Conservation (phyloP, 106 monocot species). For the Allium fistulosum region DNA sequence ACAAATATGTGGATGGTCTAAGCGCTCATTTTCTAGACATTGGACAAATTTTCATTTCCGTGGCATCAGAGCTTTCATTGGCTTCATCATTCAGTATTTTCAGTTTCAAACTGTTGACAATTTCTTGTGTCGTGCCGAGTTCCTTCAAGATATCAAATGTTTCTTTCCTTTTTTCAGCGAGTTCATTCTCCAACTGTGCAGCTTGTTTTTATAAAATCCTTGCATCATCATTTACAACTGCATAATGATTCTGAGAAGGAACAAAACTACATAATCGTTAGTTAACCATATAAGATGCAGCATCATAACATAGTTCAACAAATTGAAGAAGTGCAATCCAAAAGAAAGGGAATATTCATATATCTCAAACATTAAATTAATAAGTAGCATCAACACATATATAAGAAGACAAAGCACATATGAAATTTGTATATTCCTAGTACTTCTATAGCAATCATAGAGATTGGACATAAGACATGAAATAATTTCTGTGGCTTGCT, state of each 20-base stretch:
- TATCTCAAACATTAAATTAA: too few relatives aligned
- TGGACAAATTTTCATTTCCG: slow-evolving; percentile 18
- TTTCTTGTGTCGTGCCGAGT: slow-evolving; percentile 58
- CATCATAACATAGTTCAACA: neutral
- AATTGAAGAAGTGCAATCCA: too few relatives aligned
- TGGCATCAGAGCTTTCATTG: slow-evolving; percentile 9
- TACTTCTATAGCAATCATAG: too few relatives aligned
- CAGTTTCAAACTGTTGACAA: slow-evolving; percentile 45
- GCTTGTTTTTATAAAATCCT: slow-evolving; percentile 35
- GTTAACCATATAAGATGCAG: neutral
- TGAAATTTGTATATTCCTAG: too few relatives aligned
- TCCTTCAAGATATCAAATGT: slow-evolving; percentile 74
- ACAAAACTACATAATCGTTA: neutral
- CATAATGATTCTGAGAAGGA: slow-evolving; percentile 10
- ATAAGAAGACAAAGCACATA: too few relatives aligned
- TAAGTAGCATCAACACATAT: too few relatives aligned
- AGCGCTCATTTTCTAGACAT: slow-evolving; percentile 16
- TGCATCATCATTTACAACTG: slow-evolving; percentile 27
- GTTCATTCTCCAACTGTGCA: slow-evolving; percentile 65
- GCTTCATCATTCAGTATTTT: slow-evolving; percentile 30
- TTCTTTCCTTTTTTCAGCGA: slow-evolving; percentile 70
- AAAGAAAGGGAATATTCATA: too few relatives aligned
- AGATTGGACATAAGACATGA: too few relatives aligned
- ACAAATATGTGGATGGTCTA: too few relatives aligned
- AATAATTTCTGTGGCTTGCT: too few relatives aligned